Base-by-base conservation (phyloP, 192 early-diverging fungal genomes). In the Kappamyces sp. region DNA sequence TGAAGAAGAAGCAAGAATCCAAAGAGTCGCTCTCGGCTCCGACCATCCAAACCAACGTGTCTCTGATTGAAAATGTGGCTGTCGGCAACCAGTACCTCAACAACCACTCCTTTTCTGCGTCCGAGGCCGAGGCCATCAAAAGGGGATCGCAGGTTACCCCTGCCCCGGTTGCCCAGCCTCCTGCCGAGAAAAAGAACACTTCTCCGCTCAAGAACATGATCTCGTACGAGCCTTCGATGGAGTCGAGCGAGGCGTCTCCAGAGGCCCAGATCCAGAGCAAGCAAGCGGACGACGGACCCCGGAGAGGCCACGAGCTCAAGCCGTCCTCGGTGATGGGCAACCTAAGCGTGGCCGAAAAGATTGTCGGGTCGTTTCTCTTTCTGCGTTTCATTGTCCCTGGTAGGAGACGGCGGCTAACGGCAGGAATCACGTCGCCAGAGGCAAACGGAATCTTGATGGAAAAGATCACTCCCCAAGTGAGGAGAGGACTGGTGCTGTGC, bases 351-450 rank as follows among this genome's bases (percentile, higher is more conserved):
- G 63, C 75, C 0, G 86, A 88, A 54, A 81, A 80, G 34, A 74
- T 88, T 2, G 74, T 88, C 47, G 85, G 84, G 42, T 84, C 84
- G 57, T 80, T 83, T 15, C 55, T 83, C 11, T 83, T 83, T 65
- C 61, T 83, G 5, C 58, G 80, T 40, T 78, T 80, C 47, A 60
- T 83, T 38, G 64, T 83, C n/a, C 80, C 80, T 37, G 70, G 79
- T 81, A 67, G 30, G 4, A 47, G 3, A 29, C n/a, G n/a, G n/a
- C n/a, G n/a, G n/a, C n/a, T n/a, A n/a, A n/a, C n/a, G n/a, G n/a
- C n/a, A n/a, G 77, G 73, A 1, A 70, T 83, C 14, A 83, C 78
- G n/a, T 57, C 77, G 1, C 80, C 77, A 1, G 80, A 78, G 38
- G 64, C 64, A 0, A 69, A 60, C 55, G 78, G 79, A 0, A 62